Percentiles rank a stretch among this genome's conserved stretches.
Conservation (phyloP, 2,329 filamentous ascomycete species). For the Massarina eburnea region DNA sequence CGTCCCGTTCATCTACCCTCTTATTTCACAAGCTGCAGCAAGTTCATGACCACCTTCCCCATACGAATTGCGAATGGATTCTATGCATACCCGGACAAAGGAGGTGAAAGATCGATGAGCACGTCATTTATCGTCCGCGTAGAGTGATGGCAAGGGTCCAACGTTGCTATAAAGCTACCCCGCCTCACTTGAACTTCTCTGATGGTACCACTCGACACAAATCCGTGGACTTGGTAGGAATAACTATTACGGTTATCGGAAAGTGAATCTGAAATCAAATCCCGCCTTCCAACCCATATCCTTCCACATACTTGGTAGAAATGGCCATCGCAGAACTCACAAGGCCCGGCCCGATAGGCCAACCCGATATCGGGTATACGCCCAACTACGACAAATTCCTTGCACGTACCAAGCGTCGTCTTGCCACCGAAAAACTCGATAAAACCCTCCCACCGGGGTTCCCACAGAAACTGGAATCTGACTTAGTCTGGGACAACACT, state of each 20-base stretch:
- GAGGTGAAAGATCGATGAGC: conserved; percentile 5
- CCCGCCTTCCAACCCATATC: not conserved
- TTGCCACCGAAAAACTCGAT: conserved; percentile 43
- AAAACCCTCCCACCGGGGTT: conserved; percentile 54
- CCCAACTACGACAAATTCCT: conserved; percentile 59
- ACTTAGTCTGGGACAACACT: conserved; percentile 61
- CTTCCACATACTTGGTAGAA: not conserved
- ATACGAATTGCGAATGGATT: no score
- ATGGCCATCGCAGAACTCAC: conserved; percentile 20
- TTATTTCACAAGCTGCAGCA: no score
- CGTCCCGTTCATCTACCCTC: no score
- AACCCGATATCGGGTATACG: conserved; percentile 62
- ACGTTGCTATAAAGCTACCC: conserved; percentile 1
- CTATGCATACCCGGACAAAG: no score
- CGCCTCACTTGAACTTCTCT: no score
- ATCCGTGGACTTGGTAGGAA: no score
- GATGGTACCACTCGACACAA: no score
- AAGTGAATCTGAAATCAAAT: no score
- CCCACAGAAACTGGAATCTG: conserved; percentile 50
- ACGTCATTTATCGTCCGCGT: conserved; percentile 11
- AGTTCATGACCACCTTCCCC: no score
- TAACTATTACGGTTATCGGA: no score
- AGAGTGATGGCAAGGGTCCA: conserved; percentile 6
- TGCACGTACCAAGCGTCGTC: conserved; percentile 51
- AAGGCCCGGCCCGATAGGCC: conserved; percentile 30